A percentile compares a stretch with the other conserved stretches of the same genome.
phyloP scores from a whole-genome alignment of 257 asterid genomes.

The Paraleonurus japonicus region DNA sequence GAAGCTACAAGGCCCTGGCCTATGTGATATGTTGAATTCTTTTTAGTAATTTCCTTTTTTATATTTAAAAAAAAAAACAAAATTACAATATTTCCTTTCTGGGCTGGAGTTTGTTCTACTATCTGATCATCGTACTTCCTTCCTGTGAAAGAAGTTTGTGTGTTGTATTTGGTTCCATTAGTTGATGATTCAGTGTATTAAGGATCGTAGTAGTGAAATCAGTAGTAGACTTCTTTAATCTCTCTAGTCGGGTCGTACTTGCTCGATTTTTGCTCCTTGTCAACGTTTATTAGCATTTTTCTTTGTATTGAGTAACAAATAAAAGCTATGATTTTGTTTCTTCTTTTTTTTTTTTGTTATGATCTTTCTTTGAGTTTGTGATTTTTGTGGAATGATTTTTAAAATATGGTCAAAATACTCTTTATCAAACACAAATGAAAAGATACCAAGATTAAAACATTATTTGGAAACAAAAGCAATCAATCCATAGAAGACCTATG shows the following conservation, averaged over 20 bases:
- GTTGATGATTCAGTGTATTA: neutral
- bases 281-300: neutral
- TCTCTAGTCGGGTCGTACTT: neutral
- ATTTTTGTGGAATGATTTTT: neutral
- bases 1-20: constrained; percentile 19
- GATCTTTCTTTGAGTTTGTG: neutral
- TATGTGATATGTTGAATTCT: neutral
- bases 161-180: neutral
- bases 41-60: neutral
- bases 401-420: too few species aligned
- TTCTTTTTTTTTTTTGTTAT: neutral
- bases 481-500: neutral
- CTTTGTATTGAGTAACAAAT: neutral
- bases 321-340: neutral
- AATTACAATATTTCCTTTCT: neutral
- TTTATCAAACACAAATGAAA: neutral
- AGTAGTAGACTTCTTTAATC: neutral
- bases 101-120: neutral
- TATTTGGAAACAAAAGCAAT: neutral
- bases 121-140: neutral
- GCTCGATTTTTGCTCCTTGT: neutral
- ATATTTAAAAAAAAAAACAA: neutral
- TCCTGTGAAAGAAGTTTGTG: neutral
- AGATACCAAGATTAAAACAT: neutral
- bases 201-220: neutral